Conservation (phyloP, 1,284 basidiomycete species). For the Phenoliferia sp. region DNA sequence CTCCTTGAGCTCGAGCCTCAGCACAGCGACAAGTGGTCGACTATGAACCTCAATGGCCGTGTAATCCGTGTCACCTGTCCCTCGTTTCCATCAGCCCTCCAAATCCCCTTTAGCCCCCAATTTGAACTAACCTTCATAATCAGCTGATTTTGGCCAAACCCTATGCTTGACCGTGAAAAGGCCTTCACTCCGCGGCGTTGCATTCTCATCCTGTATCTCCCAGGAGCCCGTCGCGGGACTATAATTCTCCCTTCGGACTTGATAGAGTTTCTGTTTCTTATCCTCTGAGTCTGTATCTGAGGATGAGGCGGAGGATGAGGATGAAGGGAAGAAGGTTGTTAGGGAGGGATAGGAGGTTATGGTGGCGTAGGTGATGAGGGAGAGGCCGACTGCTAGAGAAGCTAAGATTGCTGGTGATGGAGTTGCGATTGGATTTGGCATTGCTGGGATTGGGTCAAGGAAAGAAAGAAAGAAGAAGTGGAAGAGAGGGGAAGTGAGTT, state of each 20-base stretch:
- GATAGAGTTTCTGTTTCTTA: no score
- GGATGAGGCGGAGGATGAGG: no score
- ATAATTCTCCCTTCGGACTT: constrained; percentile 5
- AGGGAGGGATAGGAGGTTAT: no score
- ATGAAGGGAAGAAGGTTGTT: no score
- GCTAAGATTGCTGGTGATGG: not conserved
- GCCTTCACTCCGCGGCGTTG: not conserved
- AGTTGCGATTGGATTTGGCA: not conserved
- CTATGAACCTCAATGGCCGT: constrained; percentile 11
- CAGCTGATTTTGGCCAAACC: constrained; percentile 2
- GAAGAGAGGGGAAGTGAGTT: not conserved
- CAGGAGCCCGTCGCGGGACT: not conserved
- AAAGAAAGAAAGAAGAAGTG: not conserved
- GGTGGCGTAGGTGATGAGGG: not conserved
- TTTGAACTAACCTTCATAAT: not conserved
- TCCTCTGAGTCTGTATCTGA: no score
- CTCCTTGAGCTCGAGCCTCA: constrained; percentile 9
- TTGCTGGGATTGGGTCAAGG: not conserved
- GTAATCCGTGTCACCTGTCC: constrained; percentile 11
- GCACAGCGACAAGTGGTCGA: not conserved
- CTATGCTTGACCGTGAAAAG: constrained; percentile 6
- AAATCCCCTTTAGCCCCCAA: not conserved
- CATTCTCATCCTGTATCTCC: not conserved
- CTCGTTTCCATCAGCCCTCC: no score
- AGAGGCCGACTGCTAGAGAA: not conserved